phyloP scores from a whole-genome alignment of 139 green algal genomes.

The Coccomyxa sp. region DNA sequence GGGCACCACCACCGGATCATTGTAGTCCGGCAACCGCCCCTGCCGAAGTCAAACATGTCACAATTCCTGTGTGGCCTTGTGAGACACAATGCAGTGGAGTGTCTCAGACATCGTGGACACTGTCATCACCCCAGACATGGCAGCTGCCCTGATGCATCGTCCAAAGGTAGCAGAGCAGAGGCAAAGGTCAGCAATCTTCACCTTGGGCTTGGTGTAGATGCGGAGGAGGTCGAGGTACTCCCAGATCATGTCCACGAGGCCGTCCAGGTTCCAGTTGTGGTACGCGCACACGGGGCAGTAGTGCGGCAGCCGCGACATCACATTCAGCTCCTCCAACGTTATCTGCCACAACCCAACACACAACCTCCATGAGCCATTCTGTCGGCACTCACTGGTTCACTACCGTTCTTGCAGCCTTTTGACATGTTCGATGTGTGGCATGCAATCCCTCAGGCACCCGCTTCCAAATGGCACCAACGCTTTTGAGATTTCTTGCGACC shows the following conservation, averaged over 20 bases:
- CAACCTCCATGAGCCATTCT: no score
- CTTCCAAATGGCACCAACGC: no score
- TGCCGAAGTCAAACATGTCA: conserved; percentile 15
- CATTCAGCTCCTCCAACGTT: conserved; percentile 92
- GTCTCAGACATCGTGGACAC: no score
- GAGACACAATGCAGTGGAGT: no score
- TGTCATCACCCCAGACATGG: neutral
- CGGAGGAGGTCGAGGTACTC: conserved; percentile 90
- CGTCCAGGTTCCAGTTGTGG: conserved; percentile 90
- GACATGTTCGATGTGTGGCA: neutral
- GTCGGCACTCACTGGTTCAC: conserved; percentile 4
- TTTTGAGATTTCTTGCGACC: no score
- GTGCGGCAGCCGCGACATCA: conserved; percentile 85
- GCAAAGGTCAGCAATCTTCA: neutral
- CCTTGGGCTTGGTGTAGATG: conserved; percentile 93
- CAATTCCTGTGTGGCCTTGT: no score
- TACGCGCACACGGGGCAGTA: conserved; percentile 93
- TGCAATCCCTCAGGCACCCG: neutral
- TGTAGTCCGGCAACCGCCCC: conserved; percentile 93
- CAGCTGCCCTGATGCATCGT: no score
- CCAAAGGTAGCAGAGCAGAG: no score
- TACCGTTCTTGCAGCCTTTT: neutral
- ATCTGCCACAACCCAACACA: conserved; percentile 38
- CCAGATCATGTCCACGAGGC: conserved; percentile 94
- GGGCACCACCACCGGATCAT: conserved; percentile 90